phyloP scores from a whole-genome alignment of 2,329 filamentous ascomycete genomes.

The Sordariomycetes sp. region DNA sequence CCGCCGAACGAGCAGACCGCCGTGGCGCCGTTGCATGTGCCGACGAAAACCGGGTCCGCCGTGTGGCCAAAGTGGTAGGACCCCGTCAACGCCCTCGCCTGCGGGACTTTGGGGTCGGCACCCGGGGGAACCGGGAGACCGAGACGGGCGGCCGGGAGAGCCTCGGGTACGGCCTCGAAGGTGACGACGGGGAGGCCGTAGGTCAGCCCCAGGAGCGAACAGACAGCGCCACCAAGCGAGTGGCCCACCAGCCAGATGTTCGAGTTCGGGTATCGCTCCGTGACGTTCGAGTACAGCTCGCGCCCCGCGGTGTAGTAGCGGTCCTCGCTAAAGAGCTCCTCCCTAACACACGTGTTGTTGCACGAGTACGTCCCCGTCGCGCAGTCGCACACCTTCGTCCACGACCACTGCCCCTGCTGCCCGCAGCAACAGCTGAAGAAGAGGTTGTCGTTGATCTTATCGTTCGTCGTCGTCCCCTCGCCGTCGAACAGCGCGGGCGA shows the following conservation, averaged over 20 bases:
- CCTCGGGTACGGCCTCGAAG: constrained; percentile 88
- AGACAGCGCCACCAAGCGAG: constrained; percentile 82
- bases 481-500: constrained; percentile 87
- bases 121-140: constrained; percentile 80
- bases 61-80: constrained; percentile 90
- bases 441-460: constrained; percentile 95
- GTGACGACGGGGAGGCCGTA: constrained; percentile 87
- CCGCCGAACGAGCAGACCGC: constrained; percentile 85
- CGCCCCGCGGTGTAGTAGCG: constrained; percentile 84
- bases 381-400: constrained; percentile 89
- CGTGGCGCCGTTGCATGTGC: constrained; percentile 81
- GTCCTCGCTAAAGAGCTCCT: constrained; percentile 69
- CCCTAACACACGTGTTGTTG: constrained; percentile 80
- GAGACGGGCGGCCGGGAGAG: constrained; percentile 71
- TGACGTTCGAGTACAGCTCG: constrained; percentile 88
- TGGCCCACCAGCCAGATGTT: constrained; percentile 88
- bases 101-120: constrained; percentile 58
- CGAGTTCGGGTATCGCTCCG: constrained; percentile 72
- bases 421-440: constrained; percentile 98
- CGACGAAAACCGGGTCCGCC: constrained; percentile 90
- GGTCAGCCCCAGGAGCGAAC: constrained; percentile 79
- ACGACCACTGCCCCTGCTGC: constrained; percentile 82
- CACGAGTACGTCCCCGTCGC: constrained; percentile 78
- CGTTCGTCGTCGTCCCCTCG: constrained; percentile 92
- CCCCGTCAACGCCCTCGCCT: constrained; percentile 62